These are phyloP conservation scores for Ormosia semicastrata DNA, from an alignment of 306 rosid species.

Conservation along the genomic window DNA sequence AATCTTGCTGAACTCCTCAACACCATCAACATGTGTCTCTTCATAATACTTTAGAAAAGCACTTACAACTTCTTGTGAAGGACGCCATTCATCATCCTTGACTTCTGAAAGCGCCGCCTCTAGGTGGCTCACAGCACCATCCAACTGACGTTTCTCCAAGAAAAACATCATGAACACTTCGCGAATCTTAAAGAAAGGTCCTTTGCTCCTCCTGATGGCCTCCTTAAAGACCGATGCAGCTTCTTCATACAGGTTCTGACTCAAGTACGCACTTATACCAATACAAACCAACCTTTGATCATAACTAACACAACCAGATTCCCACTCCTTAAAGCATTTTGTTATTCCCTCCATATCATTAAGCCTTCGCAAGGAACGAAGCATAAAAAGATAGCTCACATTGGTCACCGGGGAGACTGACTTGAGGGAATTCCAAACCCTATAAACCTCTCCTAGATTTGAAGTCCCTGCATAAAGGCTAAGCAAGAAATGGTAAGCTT, in stretches of 20 bases:
- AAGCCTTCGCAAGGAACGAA: constrained; percentile 66
- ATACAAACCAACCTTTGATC: constrained; percentile 54
- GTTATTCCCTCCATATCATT: constrained; percentile 58
- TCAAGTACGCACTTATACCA: constrained; percentile 57
- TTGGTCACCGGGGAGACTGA: constrained; percentile 45
- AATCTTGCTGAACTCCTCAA: constrained; percentile 61
- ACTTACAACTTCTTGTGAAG: constrained; percentile 33
- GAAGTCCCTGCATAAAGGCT: constrained; percentile 66
- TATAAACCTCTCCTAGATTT: constrained; percentile 57
- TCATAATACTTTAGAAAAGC: constrained; percentile 67
- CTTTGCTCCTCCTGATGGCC: constrained; percentile 46
- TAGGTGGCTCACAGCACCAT: constrained; percentile 57
- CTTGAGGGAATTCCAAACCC: constrained; percentile 65
- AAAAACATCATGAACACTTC: constrained; percentile 60
- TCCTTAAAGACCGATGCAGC: constrained; percentile 52
- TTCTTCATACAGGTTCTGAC: constrained; percentile 54
- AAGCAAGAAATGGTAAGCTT: constrained; percentile 61
- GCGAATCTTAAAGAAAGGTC: constrained; percentile 52
- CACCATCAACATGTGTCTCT: constrained; percentile 55
- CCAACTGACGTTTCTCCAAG: constrained; percentile 45
- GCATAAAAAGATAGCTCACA: constrained; percentile 66
- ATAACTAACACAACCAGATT: constrained; percentile 46
- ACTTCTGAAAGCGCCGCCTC: constrained; percentile 49
- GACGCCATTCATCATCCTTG: constrained; percentile 44
- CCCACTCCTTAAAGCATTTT: constrained; percentile 70